phyloP scores from a whole-genome alignment of 2,329 filamentous ascomycete genomes.

The Sclerotinia nivalis region DNA sequence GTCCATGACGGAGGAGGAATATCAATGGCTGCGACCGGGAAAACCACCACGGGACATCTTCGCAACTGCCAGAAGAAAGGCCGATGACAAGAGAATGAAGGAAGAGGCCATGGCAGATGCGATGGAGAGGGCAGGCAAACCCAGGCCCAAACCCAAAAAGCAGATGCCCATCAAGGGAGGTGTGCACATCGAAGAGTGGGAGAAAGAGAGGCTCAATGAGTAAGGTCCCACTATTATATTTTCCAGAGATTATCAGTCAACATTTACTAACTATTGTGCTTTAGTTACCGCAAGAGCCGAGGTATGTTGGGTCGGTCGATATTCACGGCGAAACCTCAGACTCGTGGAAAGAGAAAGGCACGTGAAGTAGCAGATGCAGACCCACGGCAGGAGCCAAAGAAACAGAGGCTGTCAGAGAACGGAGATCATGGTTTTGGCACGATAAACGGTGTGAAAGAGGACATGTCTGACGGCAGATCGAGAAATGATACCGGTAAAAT shows the following conservation, averaged over 20 bases:
- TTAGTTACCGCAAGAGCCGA: background rate
- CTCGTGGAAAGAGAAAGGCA: background rate
- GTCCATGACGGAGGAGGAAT: background rate
- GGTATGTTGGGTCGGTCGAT: background rate
- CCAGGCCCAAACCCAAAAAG: background rate
- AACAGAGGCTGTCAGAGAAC: background rate
- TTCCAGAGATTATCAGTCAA: background rate
- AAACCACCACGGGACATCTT: background rate
- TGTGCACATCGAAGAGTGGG: background rate
- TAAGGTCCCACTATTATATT: background rate
- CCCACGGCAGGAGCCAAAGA: background rate
- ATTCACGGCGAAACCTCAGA: background rate
- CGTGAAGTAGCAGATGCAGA: background rate
- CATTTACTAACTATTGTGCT: background rate
- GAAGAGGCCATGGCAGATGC: background rate
- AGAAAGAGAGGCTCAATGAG: background rate
- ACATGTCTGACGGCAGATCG: accelerated
- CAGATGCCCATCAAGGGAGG: background rate
- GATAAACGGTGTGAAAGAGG: too few species aligned
- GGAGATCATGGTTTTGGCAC: background rate
- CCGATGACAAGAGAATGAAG: background rate
- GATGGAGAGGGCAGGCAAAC: background rate
- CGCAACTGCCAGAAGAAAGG: background rate
- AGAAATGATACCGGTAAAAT: background rate
- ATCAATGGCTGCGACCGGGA: background rate